Conservation (phyloP, 2,329 filamentous ascomycete genomes). For the Claviceps africana region DNA sequence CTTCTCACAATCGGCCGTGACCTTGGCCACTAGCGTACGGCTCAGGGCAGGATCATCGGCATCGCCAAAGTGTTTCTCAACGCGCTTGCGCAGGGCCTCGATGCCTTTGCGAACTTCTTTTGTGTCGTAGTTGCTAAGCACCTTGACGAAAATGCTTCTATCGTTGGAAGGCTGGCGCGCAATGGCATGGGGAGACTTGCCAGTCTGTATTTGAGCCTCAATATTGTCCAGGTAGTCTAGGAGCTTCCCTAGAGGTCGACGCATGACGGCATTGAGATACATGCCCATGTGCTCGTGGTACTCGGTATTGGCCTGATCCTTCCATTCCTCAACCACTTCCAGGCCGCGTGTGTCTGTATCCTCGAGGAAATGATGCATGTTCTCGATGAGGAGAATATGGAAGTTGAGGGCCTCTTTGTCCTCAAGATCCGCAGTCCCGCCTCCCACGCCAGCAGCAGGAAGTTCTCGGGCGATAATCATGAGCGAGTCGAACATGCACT, state of each 20-base stretch:
- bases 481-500: slow-evolving; percentile 92
- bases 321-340: slow-evolving; percentile 71
- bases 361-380: slow-evolving; percentile 96
- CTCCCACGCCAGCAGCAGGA: slow-evolving; percentile 32
- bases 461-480: slow-evolving; percentile 79
- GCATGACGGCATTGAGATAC: slow-evolving; percentile 79
- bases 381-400: slow-evolving; percentile 93
- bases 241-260: slow-evolving; percentile 76
- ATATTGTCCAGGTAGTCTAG: slow-evolving; percentile 85
- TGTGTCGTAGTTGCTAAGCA: slow-evolving; percentile 64
- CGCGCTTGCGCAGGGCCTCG: slow-evolving; percentile 73
- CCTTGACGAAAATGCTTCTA: slow-evolving; percentile 71
- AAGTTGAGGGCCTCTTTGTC: slow-evolving; percentile 97
- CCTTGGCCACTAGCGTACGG: slow-evolving; percentile 40
- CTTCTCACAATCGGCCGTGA: slow-evolving; percentile 45
- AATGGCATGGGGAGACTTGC: slow-evolving; percentile 48
- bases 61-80: slow-evolving; percentile 95
- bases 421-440: slow-evolving; percentile 45
- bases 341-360: slow-evolving; percentile 68
- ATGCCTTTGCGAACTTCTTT: slow-evolving; percentile 85
- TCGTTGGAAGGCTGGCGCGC: slow-evolving; percentile 72
- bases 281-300: slow-evolving; percentile 75
- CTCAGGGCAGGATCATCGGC: slow-evolving; percentile 60
- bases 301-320: slow-evolving; percentile 60
- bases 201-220: slow-evolving; percentile 53